These are phyloP conservation scores for Allium cepa DNA, from an alignment of 106 monocot genomes.

Conservation along the genomic window DNA sequence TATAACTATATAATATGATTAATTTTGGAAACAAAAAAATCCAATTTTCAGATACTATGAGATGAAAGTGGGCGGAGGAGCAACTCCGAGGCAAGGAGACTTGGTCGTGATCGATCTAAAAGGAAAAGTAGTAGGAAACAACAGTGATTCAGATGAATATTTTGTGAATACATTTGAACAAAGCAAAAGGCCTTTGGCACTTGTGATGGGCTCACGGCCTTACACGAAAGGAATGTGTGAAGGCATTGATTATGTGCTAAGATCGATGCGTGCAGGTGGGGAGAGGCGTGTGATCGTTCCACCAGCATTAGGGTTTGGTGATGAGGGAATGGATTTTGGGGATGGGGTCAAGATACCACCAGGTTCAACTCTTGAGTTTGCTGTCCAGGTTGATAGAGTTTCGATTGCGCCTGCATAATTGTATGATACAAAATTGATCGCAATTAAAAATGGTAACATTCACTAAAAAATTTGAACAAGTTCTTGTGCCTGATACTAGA, in stretches of 20 bases:
- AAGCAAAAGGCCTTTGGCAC: conserved; percentile 69
- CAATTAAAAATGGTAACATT: too few species aligned
- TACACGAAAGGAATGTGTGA: conserved; percentile 94
- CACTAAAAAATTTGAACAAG: too few species aligned
- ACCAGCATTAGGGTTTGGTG: conserved; percentile 65
- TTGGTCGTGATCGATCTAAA: conserved; percentile 74
- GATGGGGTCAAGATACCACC: conserved; percentile 34
- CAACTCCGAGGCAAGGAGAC: conserved; percentile 50
- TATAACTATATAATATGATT: too few species aligned
- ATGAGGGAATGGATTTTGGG: conserved; percentile 69
- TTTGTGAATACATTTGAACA: conserved; percentile 80
- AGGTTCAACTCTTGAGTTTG: conserved; percentile 50
- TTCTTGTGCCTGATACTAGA: too few species aligned
- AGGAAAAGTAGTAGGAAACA: conserved; percentile 46
- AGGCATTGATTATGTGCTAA: conserved; percentile 65
- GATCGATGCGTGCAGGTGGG: conserved; percentile 80
- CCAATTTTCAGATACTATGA: conserved; percentile 47
- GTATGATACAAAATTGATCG: too few species aligned
- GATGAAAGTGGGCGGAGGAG: conserved; percentile 66
- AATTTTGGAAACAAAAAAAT: too few species aligned
- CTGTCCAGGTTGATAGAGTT: conserved; percentile 82
- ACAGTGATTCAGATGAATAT: conserved; percentile 4
- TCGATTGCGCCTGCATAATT: conserved; percentile 60
- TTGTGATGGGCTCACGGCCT: conserved; percentile 91
- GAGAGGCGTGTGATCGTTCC: conserved; percentile 71